A percentile compares a stretch with the other conserved stretches of the same genome.
Evolutionary conservation across 192 early-diverging fungal species (phyloP).

Genomic region (Rhizophagus sp.): DNA sequence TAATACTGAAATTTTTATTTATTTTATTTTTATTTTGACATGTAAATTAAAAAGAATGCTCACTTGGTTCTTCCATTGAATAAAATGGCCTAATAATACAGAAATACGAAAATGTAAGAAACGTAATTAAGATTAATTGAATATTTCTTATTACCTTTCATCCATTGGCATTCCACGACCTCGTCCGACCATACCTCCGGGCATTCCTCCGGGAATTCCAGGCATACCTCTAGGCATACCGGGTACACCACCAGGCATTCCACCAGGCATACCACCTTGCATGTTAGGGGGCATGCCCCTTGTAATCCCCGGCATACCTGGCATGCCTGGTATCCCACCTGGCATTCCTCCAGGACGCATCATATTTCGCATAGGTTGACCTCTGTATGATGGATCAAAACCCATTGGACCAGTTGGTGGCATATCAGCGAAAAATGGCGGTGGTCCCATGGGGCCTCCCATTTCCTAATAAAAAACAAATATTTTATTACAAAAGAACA

Average conservation of each 20-base stretch:
- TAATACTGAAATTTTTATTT: not conserved
- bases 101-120: not conserved
- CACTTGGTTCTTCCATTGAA: conserved; percentile 23
- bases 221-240: conserved; percentile 38
- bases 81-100: conserved; percentile 7
- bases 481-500: not conserved
- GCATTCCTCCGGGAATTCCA: conserved; percentile 46
- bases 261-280: conserved; percentile 37
- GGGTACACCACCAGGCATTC: conserved; percentile 36
- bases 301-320: conserved; percentile 38
- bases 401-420: conserved; percentile 34
- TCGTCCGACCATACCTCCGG: conserved; percentile 38
- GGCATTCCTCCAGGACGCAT: conserved; percentile 35
- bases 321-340: conserved; percentile 41
- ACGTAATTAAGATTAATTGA: not conserved
- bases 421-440: conserved; percentile 43
- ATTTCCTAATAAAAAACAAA: conserved; percentile 33
- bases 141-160: conserved; percentile 12
- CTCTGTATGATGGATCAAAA: conserved; percentile 24
- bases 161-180: conserved; percentile 37
- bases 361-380: conserved; percentile 27
- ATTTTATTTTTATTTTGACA: not conserved
- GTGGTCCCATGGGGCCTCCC: conserved; percentile 27
- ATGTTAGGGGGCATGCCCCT: conserved; percentile 32
- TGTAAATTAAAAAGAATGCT: not conserved